Percentiles rank a stretch among this genome's conserved stretches.
Conservation (phyloP, 352 stramenopile species). For the Plasmopara viticola region DNA sequence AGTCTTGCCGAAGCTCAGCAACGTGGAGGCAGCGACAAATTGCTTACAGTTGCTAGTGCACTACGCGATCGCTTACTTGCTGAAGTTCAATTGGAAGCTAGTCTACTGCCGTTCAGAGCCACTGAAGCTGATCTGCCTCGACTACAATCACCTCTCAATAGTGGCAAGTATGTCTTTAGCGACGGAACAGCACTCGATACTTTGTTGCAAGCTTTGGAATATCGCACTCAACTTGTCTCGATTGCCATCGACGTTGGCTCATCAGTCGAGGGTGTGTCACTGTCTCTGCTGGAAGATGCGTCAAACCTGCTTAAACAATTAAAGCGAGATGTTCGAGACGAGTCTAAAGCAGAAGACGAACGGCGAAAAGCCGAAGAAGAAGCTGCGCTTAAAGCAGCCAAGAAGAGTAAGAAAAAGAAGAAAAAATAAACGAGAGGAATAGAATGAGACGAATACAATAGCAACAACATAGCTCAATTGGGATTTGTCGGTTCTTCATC, state of each 20-base stretch:
- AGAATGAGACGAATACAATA: conserved; percentile 5
- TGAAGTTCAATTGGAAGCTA: conserved; percentile 59
- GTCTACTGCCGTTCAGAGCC: conserved; percentile 41
- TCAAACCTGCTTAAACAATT: conserved; percentile 58
- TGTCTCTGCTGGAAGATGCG: conserved; percentile 51
- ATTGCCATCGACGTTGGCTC: conserved; percentile 40
- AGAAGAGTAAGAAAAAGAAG: conserved; percentile 76
- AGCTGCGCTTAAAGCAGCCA: conserved; percentile 61
- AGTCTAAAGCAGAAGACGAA: conserved; percentile 71
- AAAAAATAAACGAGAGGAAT: conserved; percentile 30
- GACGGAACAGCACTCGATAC: conserved; percentile 41
- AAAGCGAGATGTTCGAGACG: conserved; percentile 78
- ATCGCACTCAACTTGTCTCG: conserved; percentile 48
- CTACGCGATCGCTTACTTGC: conserved; percentile 56
- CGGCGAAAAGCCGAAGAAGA: conserved; percentile 64
- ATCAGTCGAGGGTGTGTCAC: conserved; percentile 44
- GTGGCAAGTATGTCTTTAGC: conserved; percentile 40
- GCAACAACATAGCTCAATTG: conserved; percentile 28
- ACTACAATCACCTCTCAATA: conserved; percentile 5
- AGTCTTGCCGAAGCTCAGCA: conserved; percentile 48
- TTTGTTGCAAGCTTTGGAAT: conserved; percentile 62
- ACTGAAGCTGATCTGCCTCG: conserved; percentile 2
- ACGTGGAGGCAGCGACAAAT: conserved; percentile 48
- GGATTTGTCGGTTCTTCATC: conserved; percentile 18
- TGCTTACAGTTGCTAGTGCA: conserved; percentile 34